phyloP scores from a whole-genome alignment of 108 stramenopile genomes.

The Poteriospumella lacustris region DNA sequence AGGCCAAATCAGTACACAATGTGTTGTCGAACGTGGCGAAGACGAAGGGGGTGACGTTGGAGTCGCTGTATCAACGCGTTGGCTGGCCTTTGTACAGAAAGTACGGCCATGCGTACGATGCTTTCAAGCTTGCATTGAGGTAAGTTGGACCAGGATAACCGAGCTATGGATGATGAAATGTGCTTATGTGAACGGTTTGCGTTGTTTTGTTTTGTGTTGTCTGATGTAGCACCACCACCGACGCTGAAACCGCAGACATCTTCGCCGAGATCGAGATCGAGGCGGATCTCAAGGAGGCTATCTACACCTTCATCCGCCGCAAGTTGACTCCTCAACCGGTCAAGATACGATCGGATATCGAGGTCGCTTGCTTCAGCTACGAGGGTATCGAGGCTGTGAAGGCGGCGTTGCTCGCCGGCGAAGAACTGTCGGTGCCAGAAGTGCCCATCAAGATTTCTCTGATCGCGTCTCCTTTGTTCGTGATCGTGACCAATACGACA shows the following conservation, averaged over 20 bases:
- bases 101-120: constrained; percentile 95
- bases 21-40: constrained; percentile 91
- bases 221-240: no score
- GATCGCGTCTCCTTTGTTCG: constrained; percentile 95
- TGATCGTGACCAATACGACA: constrained; percentile 85
- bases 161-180: not conserved
- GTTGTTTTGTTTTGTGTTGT: no score
- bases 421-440: constrained; percentile 68
- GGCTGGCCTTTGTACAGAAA: constrained; percentile 95
- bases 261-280: constrained; percentile 31
- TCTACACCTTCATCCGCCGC: constrained; percentile 63
- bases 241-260: not conserved
- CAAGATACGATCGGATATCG: constrained; percentile 95
- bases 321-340: constrained; percentile 92
- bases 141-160: constrained; percentile 18
- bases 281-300: constrained; percentile 41
- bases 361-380: constrained; percentile 96
- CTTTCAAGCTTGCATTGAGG: constrained; percentile 85
- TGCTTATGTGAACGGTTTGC: not conserved
- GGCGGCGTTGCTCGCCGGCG: constrained; percentile 87
- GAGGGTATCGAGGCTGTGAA: constrained; percentile 97
- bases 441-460: constrained; percentile 86
- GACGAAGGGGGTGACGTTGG: constrained; percentile 70
- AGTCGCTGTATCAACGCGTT: constrained; percentile 86
- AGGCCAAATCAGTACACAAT: constrained; percentile 90